phyloP scores from a whole-genome alignment of 2,329 filamentous ascomycete species.

The Magnaporthiopsis rhizophila region DNA sequence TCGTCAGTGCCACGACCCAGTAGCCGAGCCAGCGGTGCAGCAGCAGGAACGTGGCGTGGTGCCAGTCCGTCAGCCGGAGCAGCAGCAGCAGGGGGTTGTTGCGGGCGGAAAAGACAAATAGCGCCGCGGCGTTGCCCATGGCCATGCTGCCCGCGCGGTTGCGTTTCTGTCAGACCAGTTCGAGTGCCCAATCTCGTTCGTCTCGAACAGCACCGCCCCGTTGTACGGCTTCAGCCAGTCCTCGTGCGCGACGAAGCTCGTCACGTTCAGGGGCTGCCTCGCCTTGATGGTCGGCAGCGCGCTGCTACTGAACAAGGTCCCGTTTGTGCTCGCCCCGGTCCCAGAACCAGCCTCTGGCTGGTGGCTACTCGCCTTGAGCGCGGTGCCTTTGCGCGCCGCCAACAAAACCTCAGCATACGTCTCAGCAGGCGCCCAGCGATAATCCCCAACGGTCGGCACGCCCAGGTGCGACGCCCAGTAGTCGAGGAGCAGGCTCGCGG shows the following conservation, averaged over 20 bases:
- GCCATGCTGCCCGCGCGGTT: conserved; percentile 10
- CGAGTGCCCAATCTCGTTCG: conserved; percentile 27
- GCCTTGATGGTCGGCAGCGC: conserved; percentile 17
- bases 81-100: conserved; percentile 32
- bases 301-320: conserved; percentile 10
- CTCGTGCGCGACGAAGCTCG: conserved; percentile 20
- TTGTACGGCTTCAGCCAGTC: conserved; percentile 36
- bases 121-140: conserved; percentile 17
- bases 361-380: neutral
- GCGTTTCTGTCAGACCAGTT: too few relatives aligned
- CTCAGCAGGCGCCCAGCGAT: conserved; percentile 11
- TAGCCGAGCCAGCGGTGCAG: conserved; percentile 41
- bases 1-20: conserved; percentile 34
- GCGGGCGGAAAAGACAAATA: conserved; percentile 35
- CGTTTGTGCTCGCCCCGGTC: neutral
- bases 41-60: conserved; percentile 37
- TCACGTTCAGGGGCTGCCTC: conserved; percentile 21
- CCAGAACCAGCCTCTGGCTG: neutral
- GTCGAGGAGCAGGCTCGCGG: conserved; percentile 13
- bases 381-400: conserved; percentile 6
- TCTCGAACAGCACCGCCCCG: conserved; percentile 42
- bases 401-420: conserved; percentile 12
- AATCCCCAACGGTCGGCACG: conserved; percentile 13
- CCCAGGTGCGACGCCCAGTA: conserved; percentile 18
- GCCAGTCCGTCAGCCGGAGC: conserved; percentile 40